Evolutionary conservation across 1,284 basidiomycete genomes (phyloP).

Genomic region (Malassezia caprae): DNA sequence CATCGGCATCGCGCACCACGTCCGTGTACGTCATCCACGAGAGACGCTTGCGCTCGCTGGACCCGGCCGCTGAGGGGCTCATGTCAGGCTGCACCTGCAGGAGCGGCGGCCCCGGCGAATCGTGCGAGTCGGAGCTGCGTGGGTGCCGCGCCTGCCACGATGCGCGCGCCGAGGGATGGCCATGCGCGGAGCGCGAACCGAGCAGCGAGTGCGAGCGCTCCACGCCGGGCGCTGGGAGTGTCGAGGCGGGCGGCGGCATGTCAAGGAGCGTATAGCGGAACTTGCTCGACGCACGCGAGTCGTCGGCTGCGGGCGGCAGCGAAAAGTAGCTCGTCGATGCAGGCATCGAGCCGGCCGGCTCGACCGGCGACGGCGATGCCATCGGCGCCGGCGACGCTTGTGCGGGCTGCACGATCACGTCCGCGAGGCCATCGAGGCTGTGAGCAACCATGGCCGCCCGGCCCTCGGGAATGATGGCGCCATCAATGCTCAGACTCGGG

Average conservation of each 20-base stretch:
- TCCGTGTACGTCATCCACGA: slow-evolving; percentile 44
- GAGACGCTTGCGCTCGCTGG: slow-evolving; percentile 30
- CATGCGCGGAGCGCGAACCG: not conserved
- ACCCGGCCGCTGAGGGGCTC: slow-evolving; percentile 6
- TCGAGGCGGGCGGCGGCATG: not conserved
- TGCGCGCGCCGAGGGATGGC: not conserved
- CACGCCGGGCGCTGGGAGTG: not conserved
- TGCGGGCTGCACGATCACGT: slow-evolving; percentile 18
- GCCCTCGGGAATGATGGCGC: slow-evolving; percentile 38
- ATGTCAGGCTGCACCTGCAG: not conserved
- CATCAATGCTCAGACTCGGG: slow-evolving; percentile 41
- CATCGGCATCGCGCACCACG: slow-evolving; percentile 29
- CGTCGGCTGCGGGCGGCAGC: not conserved
- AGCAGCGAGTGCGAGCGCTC: not conserved
- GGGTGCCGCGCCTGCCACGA: not conserved
- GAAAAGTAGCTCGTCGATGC: slow-evolving; percentile 5
- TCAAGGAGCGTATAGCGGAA: slow-evolving; percentile 10
- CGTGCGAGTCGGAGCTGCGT: not conserved
- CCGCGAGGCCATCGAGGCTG: slow-evolving; percentile 36
- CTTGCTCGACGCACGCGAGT: not conserved
- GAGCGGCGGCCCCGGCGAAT: not conserved
- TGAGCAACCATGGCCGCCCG: slow-evolving; percentile 31
- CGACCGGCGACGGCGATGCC: not conserved
- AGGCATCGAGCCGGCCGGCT: not conserved
- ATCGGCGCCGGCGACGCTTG: slow-evolving; percentile 1